Base-by-base conservation (phyloP, 140 eudicot species). In the Cichorium intybus region DNA sequence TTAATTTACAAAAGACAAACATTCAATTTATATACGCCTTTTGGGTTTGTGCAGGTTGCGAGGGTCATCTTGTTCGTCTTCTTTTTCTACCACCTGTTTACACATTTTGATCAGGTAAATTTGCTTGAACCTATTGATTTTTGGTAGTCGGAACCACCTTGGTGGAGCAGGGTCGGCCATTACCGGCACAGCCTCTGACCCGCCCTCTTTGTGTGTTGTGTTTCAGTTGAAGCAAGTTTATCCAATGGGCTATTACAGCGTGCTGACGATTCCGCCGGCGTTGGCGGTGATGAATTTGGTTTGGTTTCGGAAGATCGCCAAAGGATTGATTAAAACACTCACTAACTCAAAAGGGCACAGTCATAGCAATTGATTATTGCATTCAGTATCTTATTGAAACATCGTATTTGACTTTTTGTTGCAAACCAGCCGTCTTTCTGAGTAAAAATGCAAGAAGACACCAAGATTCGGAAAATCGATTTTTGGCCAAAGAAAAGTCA, bases 261-360 rank as follows among this genome's bases (percentile, higher is more conserved):
- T 83, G 81, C 22, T 89, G 10, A 64, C 64, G 6, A 72, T 82
- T 59, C 80, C 95, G 31, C 79, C 87, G 0, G 58, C 70, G 47
- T 35, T 89, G 62, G 76, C 85, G 24, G 5, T 69, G 77, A 80
- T 89, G 95, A 89, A 89, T 59, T 48, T 70, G 62, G 68, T 83
- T 50, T 89, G 97, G 97, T 89, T 89, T 54, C 83, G 84, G 88
- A 89, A 85, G 78, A 89, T 89, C 15, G 75, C 89, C 22, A 81
- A 72, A 81, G 97, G 97, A 41, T 35, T 86, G 91, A 60, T 89
- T 16, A 89, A 83, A 70, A 83, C 88, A 3, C 75, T 89, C 73
- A 67, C 67, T 20, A 80, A 83, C 70, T 74, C 84, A 22, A 74
- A 41, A 76, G 70, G 31, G 62, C 80, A 72, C 55, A 77, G 74